Evolutionary conservation across 2,329 filamentous ascomycete genomes (phyloP).

Genomic region (Fusarium oxysporum): DNA sequence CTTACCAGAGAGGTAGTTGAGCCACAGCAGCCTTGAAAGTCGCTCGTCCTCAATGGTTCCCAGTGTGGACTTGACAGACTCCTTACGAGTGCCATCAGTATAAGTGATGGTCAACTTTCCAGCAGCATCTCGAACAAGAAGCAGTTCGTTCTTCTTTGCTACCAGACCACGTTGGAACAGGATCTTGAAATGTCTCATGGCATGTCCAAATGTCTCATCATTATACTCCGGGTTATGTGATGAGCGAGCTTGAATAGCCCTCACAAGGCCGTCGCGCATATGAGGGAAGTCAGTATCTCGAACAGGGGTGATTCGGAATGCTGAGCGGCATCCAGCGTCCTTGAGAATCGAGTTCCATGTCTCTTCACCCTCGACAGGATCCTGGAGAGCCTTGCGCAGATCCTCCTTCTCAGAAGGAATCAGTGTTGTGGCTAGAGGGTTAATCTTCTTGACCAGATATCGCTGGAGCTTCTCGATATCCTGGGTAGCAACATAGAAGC

Average conservation of each 20-base stretch:
- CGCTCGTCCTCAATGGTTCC: slow-evolving; percentile 83
- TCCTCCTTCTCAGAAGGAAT: slow-evolving; percentile 84
- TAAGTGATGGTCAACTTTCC: slow-evolving; percentile 78
- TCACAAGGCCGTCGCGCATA: slow-evolving; percentile 89
- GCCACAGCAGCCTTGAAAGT: slow-evolving; percentile 84
- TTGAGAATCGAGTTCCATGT: slow-evolving; percentile 80
- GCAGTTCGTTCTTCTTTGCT: slow-evolving; percentile 81
- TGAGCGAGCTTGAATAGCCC: slow-evolving; percentile 81
- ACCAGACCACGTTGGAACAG: slow-evolving; percentile 86
- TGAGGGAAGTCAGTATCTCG: slow-evolving; percentile 95
- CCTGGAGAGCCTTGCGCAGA: slow-evolving; percentile 75
- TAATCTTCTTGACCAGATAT: slow-evolving; percentile 79
- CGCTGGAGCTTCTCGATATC: slow-evolving; percentile 86
- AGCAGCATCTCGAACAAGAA: slow-evolving; percentile 74
- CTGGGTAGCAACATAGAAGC: slow-evolving; percentile 86
- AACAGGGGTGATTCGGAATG: slow-evolving; percentile 88
- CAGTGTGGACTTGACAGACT: slow-evolving; percentile 64
- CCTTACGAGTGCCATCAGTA: slow-evolving; percentile 67
- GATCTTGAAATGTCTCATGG: slow-evolving; percentile 81
- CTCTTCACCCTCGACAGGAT: slow-evolving; percentile 74
- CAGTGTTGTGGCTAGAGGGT: slow-evolving; percentile 82
- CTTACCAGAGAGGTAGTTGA: slow-evolving; percentile 88
- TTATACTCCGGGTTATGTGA: slow-evolving; percentile 66
- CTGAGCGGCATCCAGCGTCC: slow-evolving; percentile 75
- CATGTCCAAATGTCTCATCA: slow-evolving; percentile 80